These are phyloP conservation scores for Madurella mycetomatis DNA, from an alignment of 2,329 filamentous ascomycete species.

Conservation along the genomic window DNA sequence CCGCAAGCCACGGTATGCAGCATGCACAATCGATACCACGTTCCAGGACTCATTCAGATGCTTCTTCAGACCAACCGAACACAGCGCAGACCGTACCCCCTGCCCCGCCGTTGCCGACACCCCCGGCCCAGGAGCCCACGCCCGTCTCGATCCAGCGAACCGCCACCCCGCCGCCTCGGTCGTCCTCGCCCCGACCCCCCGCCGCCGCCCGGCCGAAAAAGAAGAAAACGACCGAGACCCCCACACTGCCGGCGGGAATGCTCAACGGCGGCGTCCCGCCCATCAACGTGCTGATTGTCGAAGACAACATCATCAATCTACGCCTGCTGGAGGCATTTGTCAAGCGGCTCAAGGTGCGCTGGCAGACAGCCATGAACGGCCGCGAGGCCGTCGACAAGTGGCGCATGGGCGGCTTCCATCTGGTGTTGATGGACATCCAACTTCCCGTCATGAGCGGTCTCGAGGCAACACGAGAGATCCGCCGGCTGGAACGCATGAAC, in stretches of 20 bases:
- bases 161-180: conserved; percentile 48
- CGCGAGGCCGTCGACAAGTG: conserved; percentile 90
- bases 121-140: conserved; percentile 47
- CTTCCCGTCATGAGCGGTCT: conserved; percentile 94
- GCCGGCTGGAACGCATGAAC: conserved; percentile 82
- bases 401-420: conserved; percentile 85
- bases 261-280: conserved; percentile 83
- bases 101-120: conserved; percentile 49
- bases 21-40: conserved; percentile 40
- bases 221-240: conserved; percentile 28
- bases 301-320: conserved; percentile 98
- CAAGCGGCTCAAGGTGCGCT: conserved; percentile 90
- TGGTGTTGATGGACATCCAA: conserved; percentile 98
- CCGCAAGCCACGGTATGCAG: conserved; percentile 34
- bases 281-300: conserved; percentile 95
- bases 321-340: conserved; percentile 92
- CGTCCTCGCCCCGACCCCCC: conserved; percentile 46
- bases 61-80: conserved; percentile 47
- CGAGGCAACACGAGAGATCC: conserved; percentile 91
- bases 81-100: conserved; percentile 35
- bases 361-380: conserved; percentile 96
- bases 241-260: conserved; percentile 55
- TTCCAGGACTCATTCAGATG: conserved; percentile 55
- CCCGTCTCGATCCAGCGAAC: conserved; percentile 44
- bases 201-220: conserved; percentile 40